Evolutionary conservation across 1,139 yeast genomes (phyloP), one percentile per base, ranked within the genome.

Genomic region (Blastobotrys niveus): DNA sequence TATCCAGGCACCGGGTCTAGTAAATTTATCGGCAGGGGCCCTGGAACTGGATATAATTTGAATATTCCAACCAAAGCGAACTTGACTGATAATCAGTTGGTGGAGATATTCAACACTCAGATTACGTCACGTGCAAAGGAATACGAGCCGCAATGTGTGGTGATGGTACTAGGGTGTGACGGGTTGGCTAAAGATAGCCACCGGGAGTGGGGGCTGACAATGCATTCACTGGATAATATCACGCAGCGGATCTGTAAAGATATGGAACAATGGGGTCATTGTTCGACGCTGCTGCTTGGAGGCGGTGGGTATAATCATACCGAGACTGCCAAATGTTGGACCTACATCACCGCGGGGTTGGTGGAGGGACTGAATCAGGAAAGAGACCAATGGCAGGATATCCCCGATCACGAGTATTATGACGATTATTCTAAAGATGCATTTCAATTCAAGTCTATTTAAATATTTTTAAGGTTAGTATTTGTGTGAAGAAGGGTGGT

Each of bases 291-390:
- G 43, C 51, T 83, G 6, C 65, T 83, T 1, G 91, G 93, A 0
- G 93, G 94, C 1, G 93, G 93, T 1, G 93, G 94, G 0, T 83
- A 83, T 57, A 77, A 81, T 51, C 76, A 73, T 48, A 60, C 71
- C 1, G 82, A 82, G 49, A 72, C 78, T 20, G 80, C 89, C 0
- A 72, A 84, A 47, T 77, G 80, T 51, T 80, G 85, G 78, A 67
- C 85, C 0, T 74, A 71, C 56, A 52, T 80, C 9, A 79, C 87
- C 0, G 72, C 66, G 50, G 56, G 60, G 2, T 54, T 72, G 2
- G 47, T 62, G 6, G n/a, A 12, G 6, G 8, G 5, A 14, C 10
- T 9, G n/a, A 8, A 12, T 14, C 48, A 43, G 0, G 51, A 48
- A 31, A 14, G 38, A 14, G 30, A 29, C 5, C 43, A 37, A 4